A percentile compares a stretch with the other conserved stretches of the same genome.
Conservation (phyloP, 2,329 filamentous ascomycete genomes). For the Nemania serpens region DNA sequence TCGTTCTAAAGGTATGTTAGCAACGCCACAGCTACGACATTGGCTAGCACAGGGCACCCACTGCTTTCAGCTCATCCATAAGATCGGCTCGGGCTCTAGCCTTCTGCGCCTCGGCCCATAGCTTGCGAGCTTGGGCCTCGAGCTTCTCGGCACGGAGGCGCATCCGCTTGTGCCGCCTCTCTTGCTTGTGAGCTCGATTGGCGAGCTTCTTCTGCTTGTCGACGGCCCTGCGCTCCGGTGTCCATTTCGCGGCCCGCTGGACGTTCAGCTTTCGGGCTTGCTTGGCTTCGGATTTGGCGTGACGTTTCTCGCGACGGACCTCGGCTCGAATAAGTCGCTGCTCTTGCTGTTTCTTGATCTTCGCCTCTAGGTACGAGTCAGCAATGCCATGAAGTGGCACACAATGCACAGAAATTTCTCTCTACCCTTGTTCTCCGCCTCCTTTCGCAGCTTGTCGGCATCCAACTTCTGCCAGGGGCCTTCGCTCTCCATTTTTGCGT, state of each 20-base stretch:
- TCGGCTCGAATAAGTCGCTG: constrained; percentile 37
- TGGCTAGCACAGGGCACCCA: constrained; percentile 22
- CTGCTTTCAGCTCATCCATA: constrained; percentile 36
- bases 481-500: constrained; percentile 31
- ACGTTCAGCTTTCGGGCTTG: constrained; percentile 45
- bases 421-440: constrained; percentile 34
- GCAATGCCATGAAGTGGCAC: not conserved
- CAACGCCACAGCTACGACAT: not conserved
- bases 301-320: constrained; percentile 45
- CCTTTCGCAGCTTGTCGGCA: constrained; percentile 31
- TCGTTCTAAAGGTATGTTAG: constrained; percentile 32
- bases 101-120: constrained; percentile 48
- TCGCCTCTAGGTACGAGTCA: constrained; percentile 38
- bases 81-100: constrained; percentile 37
- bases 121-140: constrained; percentile 46
- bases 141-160: constrained; percentile 48
- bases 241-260: constrained; percentile 42
- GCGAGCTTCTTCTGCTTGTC: constrained; percentile 42
- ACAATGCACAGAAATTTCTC: not conserved
- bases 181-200: constrained; percentile 40
- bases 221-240: constrained; percentile 40
- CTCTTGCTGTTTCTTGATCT: constrained; percentile 36
- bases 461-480: constrained; percentile 33
- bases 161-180: constrained; percentile 47
- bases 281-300: constrained; percentile 45